Conservation (phyloP, 2,329 filamentous ascomycete genomes). For the Mariannaea sp. region DNA sequence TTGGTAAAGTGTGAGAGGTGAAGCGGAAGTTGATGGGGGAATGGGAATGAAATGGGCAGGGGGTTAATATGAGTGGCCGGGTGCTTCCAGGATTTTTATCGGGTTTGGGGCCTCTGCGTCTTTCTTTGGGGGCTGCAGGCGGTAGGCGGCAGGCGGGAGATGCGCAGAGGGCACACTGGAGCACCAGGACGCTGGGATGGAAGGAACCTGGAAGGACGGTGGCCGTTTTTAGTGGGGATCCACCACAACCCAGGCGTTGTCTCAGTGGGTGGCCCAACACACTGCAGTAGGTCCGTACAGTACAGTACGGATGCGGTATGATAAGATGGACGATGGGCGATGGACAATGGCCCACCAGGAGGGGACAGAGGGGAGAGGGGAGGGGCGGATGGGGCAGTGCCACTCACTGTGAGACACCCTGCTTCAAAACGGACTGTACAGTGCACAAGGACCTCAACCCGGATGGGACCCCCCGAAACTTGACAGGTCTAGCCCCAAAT, state of each 20-base stretch:
- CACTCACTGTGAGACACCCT: too few species aligned
- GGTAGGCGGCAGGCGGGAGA: conserved; percentile 12
- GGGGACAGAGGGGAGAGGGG: neutral
- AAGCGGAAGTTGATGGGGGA: conserved; percentile 30
- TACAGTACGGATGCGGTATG: too few species aligned
- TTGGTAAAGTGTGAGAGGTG: conserved; percentile 34
- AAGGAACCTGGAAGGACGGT: neutral
- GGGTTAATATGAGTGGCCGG: conserved; percentile 34
- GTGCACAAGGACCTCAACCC: neutral
- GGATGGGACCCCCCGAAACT: conserved; percentile 2
- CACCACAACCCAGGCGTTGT: neutral
- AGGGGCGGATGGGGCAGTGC: neutral
- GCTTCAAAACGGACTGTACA: too few species aligned
- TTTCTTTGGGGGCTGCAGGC: neutral
- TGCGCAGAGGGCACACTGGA: conserved; percentile 9
- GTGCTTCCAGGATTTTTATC: neutral
- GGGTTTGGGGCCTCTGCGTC: neutral
- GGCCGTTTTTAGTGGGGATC: conserved; percentile 20
- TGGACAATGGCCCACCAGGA: too few species aligned
- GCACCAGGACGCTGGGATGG: neutral
- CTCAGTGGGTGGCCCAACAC: too few species aligned
- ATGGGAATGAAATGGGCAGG: conserved; percentile 30
- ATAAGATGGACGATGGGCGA: too few species aligned
- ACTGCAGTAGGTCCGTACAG: too few species aligned
- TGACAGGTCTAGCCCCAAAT: conserved; percentile 16